phyloP scores from a whole-genome alignment of 1,284 basidiomycete genomes.

The Marasmius sp. region DNA sequence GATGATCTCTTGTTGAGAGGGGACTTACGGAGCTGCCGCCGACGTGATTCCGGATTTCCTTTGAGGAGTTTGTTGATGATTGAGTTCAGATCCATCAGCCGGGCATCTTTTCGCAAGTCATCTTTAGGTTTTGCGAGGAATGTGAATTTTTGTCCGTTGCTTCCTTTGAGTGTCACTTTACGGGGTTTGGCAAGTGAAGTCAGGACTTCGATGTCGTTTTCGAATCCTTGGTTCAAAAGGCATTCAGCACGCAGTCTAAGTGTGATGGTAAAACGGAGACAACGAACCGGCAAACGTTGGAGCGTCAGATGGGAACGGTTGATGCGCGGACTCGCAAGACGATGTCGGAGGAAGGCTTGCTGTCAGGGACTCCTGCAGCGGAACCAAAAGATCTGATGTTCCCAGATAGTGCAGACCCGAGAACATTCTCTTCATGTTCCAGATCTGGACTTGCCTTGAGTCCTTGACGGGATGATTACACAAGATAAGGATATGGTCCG shows the following conservation, averaged over 20 bases:
- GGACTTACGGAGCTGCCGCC: conserved; percentile 80
- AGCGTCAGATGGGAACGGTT: conserved; percentile 79
- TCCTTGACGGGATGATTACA: conserved; percentile 53
- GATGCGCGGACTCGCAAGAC: conserved; percentile 63
- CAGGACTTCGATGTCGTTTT: conserved; percentile 91
- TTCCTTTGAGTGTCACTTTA: conserved; percentile 86
- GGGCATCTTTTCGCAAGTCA: conserved; percentile 95
- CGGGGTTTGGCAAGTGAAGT: conserved; percentile 89
- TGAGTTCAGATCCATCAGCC: conserved; percentile 97
- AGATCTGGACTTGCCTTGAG: conserved; percentile 42
- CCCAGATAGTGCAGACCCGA: conserved; percentile 58
- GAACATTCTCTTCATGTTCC: conserved; percentile 70
- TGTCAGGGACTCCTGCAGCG: conserved; percentile 91
- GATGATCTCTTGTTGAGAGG: neutral
- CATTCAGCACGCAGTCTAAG: neutral
- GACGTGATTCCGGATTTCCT: conserved; percentile 89
- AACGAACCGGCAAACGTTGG: conserved; percentile 79
- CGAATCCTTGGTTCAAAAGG: conserved; percentile 54
- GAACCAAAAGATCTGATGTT: conserved; percentile 78
- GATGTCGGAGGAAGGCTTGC: conserved; percentile 82
- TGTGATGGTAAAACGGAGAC: neutral
- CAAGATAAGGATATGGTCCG: conserved; percentile 65
- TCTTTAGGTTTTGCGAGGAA: conserved; percentile 99
- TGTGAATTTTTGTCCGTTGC: conserved; percentile 83
- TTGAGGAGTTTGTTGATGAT: conserved; percentile 98